Evolutionary conservation across 2,329 filamentous ascomycete genomes (phyloP), one percentile per base, ranked within the genome.

Genomic region (Aureobasidium sp.): DNA sequence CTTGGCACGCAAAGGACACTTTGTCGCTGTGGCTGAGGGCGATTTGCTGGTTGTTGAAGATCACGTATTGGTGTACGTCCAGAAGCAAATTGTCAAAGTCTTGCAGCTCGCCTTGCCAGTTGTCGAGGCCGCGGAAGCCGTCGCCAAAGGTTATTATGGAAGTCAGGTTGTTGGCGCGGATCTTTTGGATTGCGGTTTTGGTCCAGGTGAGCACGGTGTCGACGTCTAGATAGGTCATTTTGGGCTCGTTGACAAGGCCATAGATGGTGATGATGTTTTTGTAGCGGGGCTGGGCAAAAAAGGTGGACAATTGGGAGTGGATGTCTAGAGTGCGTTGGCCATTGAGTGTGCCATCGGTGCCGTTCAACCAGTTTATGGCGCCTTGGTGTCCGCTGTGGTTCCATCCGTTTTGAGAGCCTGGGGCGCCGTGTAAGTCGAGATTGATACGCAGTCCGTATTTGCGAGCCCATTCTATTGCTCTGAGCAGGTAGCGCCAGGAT

Each of bases 41-140:
- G 70, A 99, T 88, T 74, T 96, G 90, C 67, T 88, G 86, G 42
- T 85, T 84, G 80, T 99, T 97, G 82, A 99, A 99, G 74, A 97
- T 97, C 70, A 96, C 90, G 75, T 99, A 99, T 75, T 97, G 93
- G 76, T 99, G 94, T 41, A 95, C 94, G 75, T 99, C 94, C n/a
- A 99, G 84, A 20, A 96, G 84, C 66, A 97, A 80, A 66, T 87
- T 83, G 17, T 87, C 81, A 70, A 89, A 83, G 25, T 82, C 81
- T 67, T 88, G 84, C 67, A 97, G 83, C 72, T 89, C 82, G 44
- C 90, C 90, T 73, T 96, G 87, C 94, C 94, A 99, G 70, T 95
- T 93, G 67, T 82, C 81, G 5, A 97, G 83, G 12, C 93, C 93
- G 77, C 95, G 85, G 79, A 99, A 99, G 27, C 94, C 94, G 75